A percentile compares a stretch with the other conserved stretches of the same genome.
These are phyloP conservation scores for Blastobotrys malaysiensis DNA, from an alignment of 1,139 yeast species.

Conservation along the genomic window DNA sequence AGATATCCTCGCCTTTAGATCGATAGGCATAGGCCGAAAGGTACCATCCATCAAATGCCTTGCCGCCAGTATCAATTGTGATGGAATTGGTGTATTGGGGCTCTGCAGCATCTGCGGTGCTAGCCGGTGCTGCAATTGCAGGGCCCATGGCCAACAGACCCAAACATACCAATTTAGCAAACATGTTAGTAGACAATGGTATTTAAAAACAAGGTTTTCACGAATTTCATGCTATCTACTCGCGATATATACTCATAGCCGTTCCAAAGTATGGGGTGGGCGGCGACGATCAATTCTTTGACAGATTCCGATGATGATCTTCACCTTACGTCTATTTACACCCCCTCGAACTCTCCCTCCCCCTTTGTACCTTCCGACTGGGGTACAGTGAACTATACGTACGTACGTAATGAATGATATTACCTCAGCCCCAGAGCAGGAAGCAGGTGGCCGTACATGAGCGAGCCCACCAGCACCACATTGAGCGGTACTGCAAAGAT, in stretches of 20 bases:
- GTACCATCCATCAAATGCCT: background rate
- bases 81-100: background rate
- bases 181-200: background rate
- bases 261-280: background rate
- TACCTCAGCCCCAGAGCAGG: constrained; percentile 6
- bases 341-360: too few relatives aligned
- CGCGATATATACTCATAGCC: background rate
- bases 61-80: background rate
- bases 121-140: background rate
- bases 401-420: background rate
- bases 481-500: constrained; percentile 33
- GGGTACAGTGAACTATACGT: background rate
- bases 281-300: background rate
- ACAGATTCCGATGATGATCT: background rate
- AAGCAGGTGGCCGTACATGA: constrained; percentile 12
- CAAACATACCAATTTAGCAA: background rate
- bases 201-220: too few relatives aligned
- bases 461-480: constrained; percentile 18
- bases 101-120: background rate
- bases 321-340: background rate
- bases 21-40: background rate
- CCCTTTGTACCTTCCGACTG: background rate
- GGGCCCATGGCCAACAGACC: background rate
- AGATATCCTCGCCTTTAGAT: background rate
- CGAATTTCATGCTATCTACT: too few relatives aligned